These are phyloP conservation scores for Proliferodiscus dingleyae DNA, from an alignment of 2,329 filamentous ascomycete species.

Conservation along the genomic window DNA sequence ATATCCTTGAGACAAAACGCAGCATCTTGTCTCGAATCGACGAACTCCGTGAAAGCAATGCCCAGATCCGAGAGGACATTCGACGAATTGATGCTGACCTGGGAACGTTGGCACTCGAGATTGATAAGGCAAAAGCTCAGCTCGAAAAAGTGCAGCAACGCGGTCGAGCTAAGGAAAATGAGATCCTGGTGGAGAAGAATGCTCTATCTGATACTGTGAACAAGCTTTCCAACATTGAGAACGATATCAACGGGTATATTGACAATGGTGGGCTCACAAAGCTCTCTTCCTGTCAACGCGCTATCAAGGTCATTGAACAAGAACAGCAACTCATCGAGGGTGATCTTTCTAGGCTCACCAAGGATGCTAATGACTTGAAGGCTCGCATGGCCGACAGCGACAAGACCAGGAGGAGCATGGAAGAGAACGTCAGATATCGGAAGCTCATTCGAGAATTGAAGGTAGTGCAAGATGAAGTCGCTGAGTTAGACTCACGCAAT, in stretches of 20 bases:
- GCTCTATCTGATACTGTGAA: slow-evolving; percentile 69
- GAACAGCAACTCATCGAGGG: slow-evolving; percentile 61
- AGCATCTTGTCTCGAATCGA: slow-evolving; percentile 67
- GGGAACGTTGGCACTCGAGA: slow-evolving; percentile 67
- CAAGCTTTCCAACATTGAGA: slow-evolving; percentile 69
- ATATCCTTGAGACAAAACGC: slow-evolving; percentile 77
- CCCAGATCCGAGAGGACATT: slow-evolving; percentile 65
- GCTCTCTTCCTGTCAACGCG: slow-evolving; percentile 63
- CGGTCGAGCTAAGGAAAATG: slow-evolving; percentile 67
- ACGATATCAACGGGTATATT: slow-evolving; percentile 75
- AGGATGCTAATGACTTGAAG: slow-evolving; percentile 71
- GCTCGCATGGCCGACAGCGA: slow-evolving; percentile 75
- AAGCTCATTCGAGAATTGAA: slow-evolving; percentile 67
- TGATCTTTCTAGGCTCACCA: slow-evolving; percentile 62
- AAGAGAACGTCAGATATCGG: slow-evolving; percentile 83
- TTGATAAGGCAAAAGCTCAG: slow-evolving; percentile 68
- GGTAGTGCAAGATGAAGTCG: slow-evolving; percentile 63
- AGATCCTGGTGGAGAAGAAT: slow-evolving; percentile 65
- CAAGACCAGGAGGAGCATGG: slow-evolving; percentile 78
- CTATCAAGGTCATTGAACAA: slow-evolving; percentile 63
- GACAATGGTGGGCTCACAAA: slow-evolving; percentile 69
- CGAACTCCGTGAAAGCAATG: slow-evolving; percentile 63
- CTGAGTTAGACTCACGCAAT: slow-evolving; percentile 69
- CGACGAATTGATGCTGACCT: slow-evolving; percentile 68
- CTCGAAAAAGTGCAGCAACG: slow-evolving; percentile 72